phyloP scores from a whole-genome alignment of 2,329 filamentous ascomycete species.

The Talaromyces piceae region DNA sequence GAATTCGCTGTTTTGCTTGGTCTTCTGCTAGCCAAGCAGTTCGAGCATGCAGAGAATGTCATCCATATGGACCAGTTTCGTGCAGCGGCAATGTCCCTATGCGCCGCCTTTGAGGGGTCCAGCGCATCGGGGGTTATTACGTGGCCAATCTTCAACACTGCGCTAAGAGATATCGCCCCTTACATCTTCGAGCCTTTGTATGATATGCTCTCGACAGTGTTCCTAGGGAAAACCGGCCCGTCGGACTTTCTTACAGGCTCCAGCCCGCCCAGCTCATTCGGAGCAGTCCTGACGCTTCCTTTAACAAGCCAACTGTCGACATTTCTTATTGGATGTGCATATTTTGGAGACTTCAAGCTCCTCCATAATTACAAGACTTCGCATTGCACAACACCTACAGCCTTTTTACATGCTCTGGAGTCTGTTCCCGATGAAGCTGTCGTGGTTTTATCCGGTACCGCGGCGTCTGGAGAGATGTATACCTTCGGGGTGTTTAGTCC shows the following conservation, averaged over 20 bases:
- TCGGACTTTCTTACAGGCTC: neutral
- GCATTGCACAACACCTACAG: neutral
- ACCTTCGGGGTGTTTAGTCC: constrained; percentile 3
- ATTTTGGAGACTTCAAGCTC: neutral
- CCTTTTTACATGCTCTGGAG: neutral
- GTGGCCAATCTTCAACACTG: constrained; percentile 1
- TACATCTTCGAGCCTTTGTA: constrained; percentile 6
- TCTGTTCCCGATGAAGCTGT: neutral
- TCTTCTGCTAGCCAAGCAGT: neutral
- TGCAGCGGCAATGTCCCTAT: neutral
- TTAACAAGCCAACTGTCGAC: constrained; percentile 1
- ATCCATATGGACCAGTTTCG: neutral
- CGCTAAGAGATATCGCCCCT: neutral
- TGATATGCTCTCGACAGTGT: neutral
- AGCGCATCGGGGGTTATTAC: neutral
- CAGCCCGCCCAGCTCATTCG: neutral
- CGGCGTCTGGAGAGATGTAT: neutral
- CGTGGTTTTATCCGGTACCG: constrained; percentile 1
- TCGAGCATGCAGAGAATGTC: neutral
- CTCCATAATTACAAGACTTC: neutral
- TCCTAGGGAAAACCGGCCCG: neutral
- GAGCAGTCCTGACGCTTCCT: neutral
- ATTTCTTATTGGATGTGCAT: neutral
- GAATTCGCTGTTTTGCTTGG: neutral
- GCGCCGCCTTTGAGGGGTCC: neutral